phyloP scores from a whole-genome alignment of 768 basidiomycete species.

The Tulasnella sp. region DNA sequence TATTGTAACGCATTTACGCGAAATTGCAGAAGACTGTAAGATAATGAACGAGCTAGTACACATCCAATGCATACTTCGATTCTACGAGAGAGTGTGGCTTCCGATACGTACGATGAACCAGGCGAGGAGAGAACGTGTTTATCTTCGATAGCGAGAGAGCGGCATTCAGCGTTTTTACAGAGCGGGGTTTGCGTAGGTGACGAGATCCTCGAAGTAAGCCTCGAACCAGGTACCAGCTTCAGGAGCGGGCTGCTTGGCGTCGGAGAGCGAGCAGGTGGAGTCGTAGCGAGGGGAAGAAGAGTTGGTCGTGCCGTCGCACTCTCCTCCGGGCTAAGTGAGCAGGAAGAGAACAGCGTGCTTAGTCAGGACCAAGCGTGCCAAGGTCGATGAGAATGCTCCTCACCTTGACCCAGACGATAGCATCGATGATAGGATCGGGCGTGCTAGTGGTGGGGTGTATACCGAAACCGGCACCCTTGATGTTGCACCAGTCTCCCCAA shows the following conservation, averaged over 20 bases:
- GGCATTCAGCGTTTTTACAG: background rate
- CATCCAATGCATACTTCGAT: background rate
- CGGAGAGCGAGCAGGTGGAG: slow-evolving; percentile 26
- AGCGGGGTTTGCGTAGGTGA: slow-evolving; percentile 26
- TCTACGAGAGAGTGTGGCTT: background rate
- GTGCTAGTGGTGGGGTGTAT: slow-evolving; percentile 55
- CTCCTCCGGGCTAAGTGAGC: slow-evolving; percentile 28
- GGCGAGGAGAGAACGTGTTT: background rate
- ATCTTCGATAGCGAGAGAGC: background rate
- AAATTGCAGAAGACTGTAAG: background rate
- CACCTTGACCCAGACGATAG: slow-evolving; percentile 57
- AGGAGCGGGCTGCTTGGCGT: slow-evolving; percentile 29
- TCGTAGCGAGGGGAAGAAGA: slow-evolving; percentile 27
- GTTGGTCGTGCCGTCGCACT: slow-evolving; percentile 31
- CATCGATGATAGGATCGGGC: slow-evolving; percentile 52
- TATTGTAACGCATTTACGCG: background rate
- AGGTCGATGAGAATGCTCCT: background rate
- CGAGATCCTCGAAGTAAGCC: slow-evolving; percentile 29
- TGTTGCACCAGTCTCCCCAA: slow-evolving; percentile 71
- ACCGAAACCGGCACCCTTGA: slow-evolving; percentile 61
- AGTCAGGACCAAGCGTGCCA: background rate
- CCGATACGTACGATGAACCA: background rate
- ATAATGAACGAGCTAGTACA: slow-evolving; percentile 3
- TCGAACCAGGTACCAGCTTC: slow-evolving; percentile 30
- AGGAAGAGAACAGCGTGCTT: background rate